Evolutionary conservation across 345 rosid species (phyloP).

Genomic region (sweet orange (Citrus sinensis)): DVS_A1.0 CM039166.1:10434501-10435000

Average conservation of each 20-base stretch:
- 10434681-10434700: neutral
- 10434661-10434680: constrained; percentile 9
- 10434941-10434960: too few species aligned
- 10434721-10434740: constrained; percentile 47
- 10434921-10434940: neutral
- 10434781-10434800: constrained; percentile 84
- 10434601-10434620: neutral
- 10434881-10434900: neutral
- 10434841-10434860: neutral
- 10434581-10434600: neutral
- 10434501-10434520: too few species aligned
- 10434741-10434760: constrained; percentile 78
- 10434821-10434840: constrained; percentile 52
- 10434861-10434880: neutral
- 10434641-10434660: constrained; percentile 22
- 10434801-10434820: constrained; percentile 84
- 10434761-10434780: constrained; percentile 87
- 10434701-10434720: constrained; percentile 38
- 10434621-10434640: constrained; percentile 8
- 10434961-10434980: constrained; percentile 9
- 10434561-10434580: neutral
- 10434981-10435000: constrained; percentile 98
- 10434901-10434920: constrained; percentile 9
- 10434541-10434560: neutral
- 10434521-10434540: constrained; percentile 16